Evolutionary conservation across 495 filamentous ascomycete species (phyloP), one percentile per base, ranked within the genome.

Genomic region (Penicillium argentinense): DNA sequence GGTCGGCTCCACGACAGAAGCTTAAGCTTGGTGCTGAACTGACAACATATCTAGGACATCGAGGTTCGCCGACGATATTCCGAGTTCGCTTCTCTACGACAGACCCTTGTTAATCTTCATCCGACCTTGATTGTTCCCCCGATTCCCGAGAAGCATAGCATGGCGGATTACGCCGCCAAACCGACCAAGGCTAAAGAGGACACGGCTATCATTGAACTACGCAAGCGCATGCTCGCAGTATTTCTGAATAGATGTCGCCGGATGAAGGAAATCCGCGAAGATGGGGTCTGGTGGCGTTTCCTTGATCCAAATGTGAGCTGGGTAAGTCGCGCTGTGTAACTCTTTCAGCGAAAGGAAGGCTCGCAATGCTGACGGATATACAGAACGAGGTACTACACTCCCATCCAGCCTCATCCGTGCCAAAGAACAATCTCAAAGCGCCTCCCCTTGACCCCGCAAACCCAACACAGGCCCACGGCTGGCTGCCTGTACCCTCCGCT

Each of bases 181-280:
- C 93, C 93, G 0, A 97, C 93, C 22, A 96, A 91, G 62, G 93
- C 93, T 21, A 98, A 97, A 67, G 93, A 97, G 68, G 95, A 98
- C 64, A 84, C 87, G 23, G 85, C 88, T 48, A 97, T 97, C 33
- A 98, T 98, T 46, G 93, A 98, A 51, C 75, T 96, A 28, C 81
- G 93, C 40, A 97, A 97, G 64, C 86, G 93, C 44, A 98, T 98
- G 93, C 66, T 98, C 28, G 84, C 85, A 23, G 91, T 97, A 4
- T 98, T 98, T 56, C 63, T 98, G 24, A 97, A 98, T 59, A 79
- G 93, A 24, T 98, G 93, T 66, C 79, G 89, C 33, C 77, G 79
- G 49, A 97, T 97, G 93, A 87, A 91, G 57, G 89, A 96, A 47
- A 84, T 98, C 27, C 80, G 88, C 22, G 88, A 95, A 45, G 95